A percentile compares a stretch with the other conserved stretches of the same genome.
phyloP scores from a whole-genome alignment of 2,329 filamentous ascomycete species.

The Claviceps fusiformis region DNA sequence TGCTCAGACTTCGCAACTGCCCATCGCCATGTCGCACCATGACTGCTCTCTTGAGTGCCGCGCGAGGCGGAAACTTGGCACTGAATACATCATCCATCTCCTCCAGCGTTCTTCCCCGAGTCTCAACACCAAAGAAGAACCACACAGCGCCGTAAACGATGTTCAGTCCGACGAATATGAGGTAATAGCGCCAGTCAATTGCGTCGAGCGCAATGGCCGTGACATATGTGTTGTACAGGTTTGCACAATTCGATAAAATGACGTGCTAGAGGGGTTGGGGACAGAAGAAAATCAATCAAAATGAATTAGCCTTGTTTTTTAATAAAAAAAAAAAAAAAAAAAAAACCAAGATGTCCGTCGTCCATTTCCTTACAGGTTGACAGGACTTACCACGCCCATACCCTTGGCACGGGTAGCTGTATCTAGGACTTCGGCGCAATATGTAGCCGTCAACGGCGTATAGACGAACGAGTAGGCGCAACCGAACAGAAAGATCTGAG shows the following conservation, averaged over 20 bases:
- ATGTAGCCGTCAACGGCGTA: conserved; percentile 30
- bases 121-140: conserved; percentile 19
- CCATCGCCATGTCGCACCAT: conserved; percentile 14
- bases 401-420: conserved; percentile 22
- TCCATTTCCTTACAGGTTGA: too few relatives aligned
- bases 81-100: conserved; percentile 30
- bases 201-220: conserved; percentile 18
- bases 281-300: too few relatives aligned
- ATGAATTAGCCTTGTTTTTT: too few relatives aligned
- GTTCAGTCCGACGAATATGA: conserved; percentile 19
- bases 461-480: conserved; percentile 37
- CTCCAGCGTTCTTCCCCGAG: conserved; percentile 24
- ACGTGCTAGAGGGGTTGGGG: conserved; percentile 6
- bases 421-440: conserved; percentile 20
- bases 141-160: conserved; percentile 15
- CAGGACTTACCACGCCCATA: conserved; percentile 17
- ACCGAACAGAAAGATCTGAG: conserved; percentile 35
- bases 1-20: conserved; percentile 8
- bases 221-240: conserved; percentile 20
- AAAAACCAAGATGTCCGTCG: too few relatives aligned
- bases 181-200: conserved; percentile 18
- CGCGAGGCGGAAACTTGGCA: conserved; percentile 22
- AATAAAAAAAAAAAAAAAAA: too few relatives aligned
- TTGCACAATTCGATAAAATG: conserved; percentile 18
- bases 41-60: conserved; percentile 20